Conservation (phyloP, 768 basidiomycete genomes). For the Wakefieldia striispora region DNA sequence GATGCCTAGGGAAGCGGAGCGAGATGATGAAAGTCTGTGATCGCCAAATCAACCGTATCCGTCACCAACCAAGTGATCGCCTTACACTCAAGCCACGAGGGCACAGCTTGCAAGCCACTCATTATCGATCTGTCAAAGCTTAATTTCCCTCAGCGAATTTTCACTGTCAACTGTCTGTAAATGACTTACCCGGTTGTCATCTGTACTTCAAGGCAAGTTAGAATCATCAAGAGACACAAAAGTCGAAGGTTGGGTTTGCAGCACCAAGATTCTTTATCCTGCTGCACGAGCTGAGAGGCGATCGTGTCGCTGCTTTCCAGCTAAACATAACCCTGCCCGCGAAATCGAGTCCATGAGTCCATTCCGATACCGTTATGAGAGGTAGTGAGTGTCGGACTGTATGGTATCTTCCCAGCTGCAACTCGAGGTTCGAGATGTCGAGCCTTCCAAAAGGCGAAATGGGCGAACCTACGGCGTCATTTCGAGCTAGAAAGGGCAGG, state of each 20-base stretch:
- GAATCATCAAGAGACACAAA: constrained; percentile 55
- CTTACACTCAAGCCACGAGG: constrained; percentile 55
- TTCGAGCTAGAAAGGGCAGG: no score
- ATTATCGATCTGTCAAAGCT: constrained; percentile 49
- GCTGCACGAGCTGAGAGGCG: constrained; percentile 16
- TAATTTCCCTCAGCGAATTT: not conserved
- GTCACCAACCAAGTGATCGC: not conserved
- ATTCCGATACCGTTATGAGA: not conserved
- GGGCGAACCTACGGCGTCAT: no score
- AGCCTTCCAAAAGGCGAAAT: no score
- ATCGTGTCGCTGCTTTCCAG: constrained; percentile 3
- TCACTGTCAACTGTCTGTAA: not conserved
- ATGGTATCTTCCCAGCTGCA: no score
- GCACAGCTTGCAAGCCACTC: constrained; percentile 60
- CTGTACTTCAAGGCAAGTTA: constrained; percentile 21
- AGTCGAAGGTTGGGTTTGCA: constrained; percentile 53
- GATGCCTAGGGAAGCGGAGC: constrained; percentile 50
- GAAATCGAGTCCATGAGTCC: not conserved
- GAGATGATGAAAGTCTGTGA: constrained; percentile 52
- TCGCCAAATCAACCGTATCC: not conserved
- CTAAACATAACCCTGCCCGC: not conserved
- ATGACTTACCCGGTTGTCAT: constrained; percentile 10
- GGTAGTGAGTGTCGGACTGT: no score
- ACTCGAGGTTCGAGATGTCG: no score
- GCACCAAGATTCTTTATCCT: constrained; percentile 59